These are phyloP conservation scores for Botryosphaeria dothidea DNA, from an alignment of 2,329 filamentous ascomycete genomes.

Conservation along the genomic window DNA sequence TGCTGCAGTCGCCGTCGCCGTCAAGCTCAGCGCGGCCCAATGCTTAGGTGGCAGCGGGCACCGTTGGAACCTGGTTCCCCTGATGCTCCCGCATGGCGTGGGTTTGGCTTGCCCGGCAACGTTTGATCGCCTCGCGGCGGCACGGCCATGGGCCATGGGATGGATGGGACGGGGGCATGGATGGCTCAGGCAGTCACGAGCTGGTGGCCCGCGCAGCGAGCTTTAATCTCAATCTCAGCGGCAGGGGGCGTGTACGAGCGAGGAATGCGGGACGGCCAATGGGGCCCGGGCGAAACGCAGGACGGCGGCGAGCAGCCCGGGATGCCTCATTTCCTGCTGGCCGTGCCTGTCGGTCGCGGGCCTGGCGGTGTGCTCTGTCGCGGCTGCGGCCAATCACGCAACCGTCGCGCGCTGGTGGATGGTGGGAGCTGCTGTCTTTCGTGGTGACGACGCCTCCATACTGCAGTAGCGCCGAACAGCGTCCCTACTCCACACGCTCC, in stretches of 20 bases:
- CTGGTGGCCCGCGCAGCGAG: slow-evolving; percentile 7
- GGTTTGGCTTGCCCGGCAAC: slow-evolving; percentile 3
- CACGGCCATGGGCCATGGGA: neutral
- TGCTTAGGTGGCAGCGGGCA: slow-evolving; percentile 1
- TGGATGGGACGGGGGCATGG: neutral
- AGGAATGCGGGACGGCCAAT: slow-evolving; percentile 17
- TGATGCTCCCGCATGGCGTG: slow-evolving; percentile 14
- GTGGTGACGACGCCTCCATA: slow-evolving; percentile 15
- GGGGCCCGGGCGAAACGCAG: slow-evolving; percentile 9
- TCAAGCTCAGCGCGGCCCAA: slow-evolving; percentile 2
- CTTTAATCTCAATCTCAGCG: slow-evolving; percentile 20
- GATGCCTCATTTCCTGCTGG: slow-evolving; percentile 18
- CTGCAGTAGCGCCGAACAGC: slow-evolving; percentile 16
- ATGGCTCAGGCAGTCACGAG: slow-evolving; percentile 13
- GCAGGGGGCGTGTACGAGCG: slow-evolving; percentile 16
- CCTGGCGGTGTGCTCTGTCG: slow-evolving; percentile 16
- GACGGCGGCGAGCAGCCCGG: slow-evolving; percentile 10
- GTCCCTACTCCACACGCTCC: slow-evolving; percentile 9
- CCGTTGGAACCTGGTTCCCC: slow-evolving; percentile 15
- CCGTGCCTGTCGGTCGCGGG: slow-evolving; percentile 8
- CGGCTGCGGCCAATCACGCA: slow-evolving; percentile 11
- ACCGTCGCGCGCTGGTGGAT: neutral
- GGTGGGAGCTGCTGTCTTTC: neutral
- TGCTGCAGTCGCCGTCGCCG: neutral
- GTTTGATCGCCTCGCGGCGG: slow-evolving; percentile 18